Evolutionary conservation across 805 yeast genomes (phyloP), one percentile per base, ranked within the genome.

Genomic region (Hanseniaspora nectarophila): DNA sequence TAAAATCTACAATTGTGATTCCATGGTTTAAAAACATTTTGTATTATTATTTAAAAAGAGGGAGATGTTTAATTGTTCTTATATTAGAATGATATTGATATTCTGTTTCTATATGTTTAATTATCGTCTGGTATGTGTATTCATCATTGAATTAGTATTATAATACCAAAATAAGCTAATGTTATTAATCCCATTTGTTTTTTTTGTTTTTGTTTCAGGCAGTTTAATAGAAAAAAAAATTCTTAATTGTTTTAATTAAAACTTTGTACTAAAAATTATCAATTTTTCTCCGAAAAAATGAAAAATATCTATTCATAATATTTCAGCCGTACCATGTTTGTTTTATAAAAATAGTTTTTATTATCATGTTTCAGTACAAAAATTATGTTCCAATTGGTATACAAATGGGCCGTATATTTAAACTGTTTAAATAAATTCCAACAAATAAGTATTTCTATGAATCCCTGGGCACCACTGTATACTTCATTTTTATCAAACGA

Each of bases 401-500:
- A n/a, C n/a, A n/a, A n/a, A n/a, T n/a, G n/a, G n/a, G n/a, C n/a
- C n/a, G n/a, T n/a, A n/a, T n/a, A n/a, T n/a, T n/a, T n/a, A n/a
- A n/a, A n/a, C n/a, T n/a, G n/a, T n/a, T n/a, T n/a, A n/a, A n/a
- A n/a, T n/a, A n/a, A n/a, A n/a, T 8, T 26, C 28, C 5, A 26
- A 26, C 5, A 26, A 26, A 28, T 28, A 28, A 28, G 4, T 12
- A 28, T 28, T 28, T 2, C 15, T 13, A 21, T 37, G 4, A 21
- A 21, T 21, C 15, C 8, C 31, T 42, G 3, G 53, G 53, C 3
- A 49, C 46, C 10, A 49, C 6, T 16, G 16, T 65, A 56, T 64
- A 67, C 54, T 67, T 66, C 56, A 70, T 54, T n/a, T 64, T 63
- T 2, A 63, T 60, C 43, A 67, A 45, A 16, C 57, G 61, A 1